Percentiles rank a stretch among this genome's conserved stretches.
Evolutionary conservation across 306 rosid species (phyloP).

Genomic region (Canavalia gladiata): DNA sequence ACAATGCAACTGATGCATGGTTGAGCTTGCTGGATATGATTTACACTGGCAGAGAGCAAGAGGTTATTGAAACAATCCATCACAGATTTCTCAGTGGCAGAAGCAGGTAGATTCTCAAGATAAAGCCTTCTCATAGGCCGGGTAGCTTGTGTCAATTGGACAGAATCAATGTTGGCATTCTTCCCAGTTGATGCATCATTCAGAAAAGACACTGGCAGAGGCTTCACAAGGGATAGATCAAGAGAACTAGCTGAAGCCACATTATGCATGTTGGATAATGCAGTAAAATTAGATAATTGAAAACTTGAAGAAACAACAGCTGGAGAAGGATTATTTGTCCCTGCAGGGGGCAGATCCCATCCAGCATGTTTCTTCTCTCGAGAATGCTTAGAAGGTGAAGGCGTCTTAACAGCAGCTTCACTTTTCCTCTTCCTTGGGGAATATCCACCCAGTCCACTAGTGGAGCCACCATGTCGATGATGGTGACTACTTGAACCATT

Average conservation of each 20-base stretch:
- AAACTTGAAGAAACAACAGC: slow-evolving; percentile 62
- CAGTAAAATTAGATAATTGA: slow-evolving; percentile 57
- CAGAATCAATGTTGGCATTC: slow-evolving; percentile 67
- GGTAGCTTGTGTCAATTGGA: slow-evolving; percentile 94
- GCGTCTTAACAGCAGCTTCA: slow-evolving; percentile 81
- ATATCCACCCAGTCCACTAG: slow-evolving; percentile 96
- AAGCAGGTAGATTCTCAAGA: slow-evolving; percentile 85
- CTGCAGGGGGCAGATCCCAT: slow-evolving; percentile 79
- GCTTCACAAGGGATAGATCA: slow-evolving; percentile 56
- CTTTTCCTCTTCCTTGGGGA: slow-evolving; percentile 94
- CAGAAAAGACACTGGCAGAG: slow-evolving; percentile 52
- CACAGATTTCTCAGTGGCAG: slow-evolving; percentile 79
- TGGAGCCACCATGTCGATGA: slow-evolving; percentile 61
- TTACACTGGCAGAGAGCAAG: slow-evolving; percentile 68
- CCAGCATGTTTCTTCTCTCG: slow-evolving; percentile 79
- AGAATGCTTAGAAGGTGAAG: slow-evolving; percentile 76
- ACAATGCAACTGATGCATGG: slow-evolving; percentile 94
- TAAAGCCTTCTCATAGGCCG: slow-evolving; percentile 94
- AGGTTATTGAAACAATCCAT: slow-evolving; percentile 78
- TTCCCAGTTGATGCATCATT: slow-evolving; percentile 59
- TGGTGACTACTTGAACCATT: slow-evolving; percentile 77
- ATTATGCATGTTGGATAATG: slow-evolving; percentile 61
- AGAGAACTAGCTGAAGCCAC: slow-evolving; percentile 55
- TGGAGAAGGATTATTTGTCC: slow-evolving; percentile 58
- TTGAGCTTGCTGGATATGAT: slow-evolving; percentile 72